phyloP scores from a whole-genome alignment of 371 early-diverging fungal species.

The Rhizopus sp. region DNA sequence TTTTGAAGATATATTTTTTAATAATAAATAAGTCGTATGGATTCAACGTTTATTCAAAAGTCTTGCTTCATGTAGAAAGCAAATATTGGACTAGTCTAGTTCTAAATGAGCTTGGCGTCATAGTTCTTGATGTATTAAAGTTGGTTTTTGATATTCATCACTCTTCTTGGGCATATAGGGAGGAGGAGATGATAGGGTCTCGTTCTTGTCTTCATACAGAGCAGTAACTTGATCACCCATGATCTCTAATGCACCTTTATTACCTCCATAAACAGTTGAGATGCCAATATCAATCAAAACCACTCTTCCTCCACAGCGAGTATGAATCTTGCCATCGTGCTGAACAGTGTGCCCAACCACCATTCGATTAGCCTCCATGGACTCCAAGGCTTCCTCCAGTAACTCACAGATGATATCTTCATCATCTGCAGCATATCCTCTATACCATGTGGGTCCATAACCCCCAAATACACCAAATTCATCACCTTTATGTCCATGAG shows the following conservation, averaged over 20 bases:
- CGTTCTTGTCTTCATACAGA: constrained; percentile 25
- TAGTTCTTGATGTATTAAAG: too few species aligned
- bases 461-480: constrained; percentile 43
- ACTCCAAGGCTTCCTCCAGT: constrained; percentile 51
- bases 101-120: too few species aligned
- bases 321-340: constrained; percentile 58
- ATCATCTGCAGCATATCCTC: constrained; percentile 65
- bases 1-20: constrained; percentile 25
- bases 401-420: constrained; percentile 52
- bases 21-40: background rate
- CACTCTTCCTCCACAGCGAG: constrained; percentile 66
- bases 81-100: too few species aligned
- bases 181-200: constrained; percentile 16
- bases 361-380: constrained; percentile 69
- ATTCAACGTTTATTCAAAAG: too few species aligned
- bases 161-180: constrained; percentile 4
- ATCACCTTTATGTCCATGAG: constrained; percentile 31
- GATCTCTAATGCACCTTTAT: constrained; percentile 65
- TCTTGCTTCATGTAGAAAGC: too few species aligned
- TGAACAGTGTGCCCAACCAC: constrained; percentile 81
- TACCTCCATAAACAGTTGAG: constrained; percentile 64
- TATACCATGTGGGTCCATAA: constrained; percentile 62
- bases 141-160: too few species aligned
- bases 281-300: constrained; percentile 79
- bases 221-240: constrained; percentile 33